A percentile compares a stretch with the other conserved stretches of the same genome.
These are phyloP conservation scores for Russula foetens DNA, from an alignment of 768 basidiomycete species.

Conservation along the genomic window DNA sequence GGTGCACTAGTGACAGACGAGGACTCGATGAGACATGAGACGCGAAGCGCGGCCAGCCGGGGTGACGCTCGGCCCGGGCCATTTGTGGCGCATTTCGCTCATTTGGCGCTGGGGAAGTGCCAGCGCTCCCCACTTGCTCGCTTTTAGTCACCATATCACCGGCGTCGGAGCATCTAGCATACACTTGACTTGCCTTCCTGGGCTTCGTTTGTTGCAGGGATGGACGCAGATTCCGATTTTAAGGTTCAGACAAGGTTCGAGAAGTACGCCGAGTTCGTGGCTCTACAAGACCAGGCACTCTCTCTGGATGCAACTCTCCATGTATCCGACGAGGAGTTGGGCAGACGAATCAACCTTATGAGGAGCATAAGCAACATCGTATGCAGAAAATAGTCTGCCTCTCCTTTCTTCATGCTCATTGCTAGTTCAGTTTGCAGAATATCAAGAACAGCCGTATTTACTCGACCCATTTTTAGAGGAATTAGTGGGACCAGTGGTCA, in stretches of 20 bases:
- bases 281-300: conserved; percentile 43
- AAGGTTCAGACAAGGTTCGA: conserved; percentile 49
- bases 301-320: conserved; percentile 37
- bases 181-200: neutral
- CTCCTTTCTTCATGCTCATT: neutral
- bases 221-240: conserved; percentile 35
- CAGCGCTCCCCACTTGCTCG: neutral
- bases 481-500: conserved; percentile 69
- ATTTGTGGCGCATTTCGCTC: neutral
- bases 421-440: conserved; percentile 61
- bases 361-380: conserved; percentile 7
- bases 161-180: neutral
- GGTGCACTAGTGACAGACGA: no score
- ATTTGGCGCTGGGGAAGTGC: no score
- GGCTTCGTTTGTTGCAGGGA: neutral
- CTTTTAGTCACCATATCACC: no score
- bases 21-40: no score
- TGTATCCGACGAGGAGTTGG: conserved; percentile 23
- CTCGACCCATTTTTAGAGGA: conserved; percentile 83
- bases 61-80: neutral
- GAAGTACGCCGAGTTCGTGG: conserved; percentile 47
- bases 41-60: no score
- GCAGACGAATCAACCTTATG: conserved; percentile 3
- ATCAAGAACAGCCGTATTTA: conserved; percentile 90
- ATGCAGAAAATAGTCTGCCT: neutral